Conservation (phyloP, 148 eudicot genomes). For the Spergularia marina region DNA sequence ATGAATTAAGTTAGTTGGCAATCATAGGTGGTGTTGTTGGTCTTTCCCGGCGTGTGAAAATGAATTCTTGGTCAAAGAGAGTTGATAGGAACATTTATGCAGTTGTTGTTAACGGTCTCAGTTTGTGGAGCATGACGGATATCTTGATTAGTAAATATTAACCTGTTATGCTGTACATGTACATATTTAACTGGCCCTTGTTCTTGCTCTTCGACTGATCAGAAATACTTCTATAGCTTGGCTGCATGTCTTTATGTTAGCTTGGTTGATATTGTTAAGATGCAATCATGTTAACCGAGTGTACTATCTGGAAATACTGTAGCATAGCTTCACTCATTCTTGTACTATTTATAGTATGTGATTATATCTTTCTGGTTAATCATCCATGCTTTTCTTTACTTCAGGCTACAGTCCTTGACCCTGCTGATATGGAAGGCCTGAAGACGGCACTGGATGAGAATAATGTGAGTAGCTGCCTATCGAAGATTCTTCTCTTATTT, state of each 20-base stretch:
- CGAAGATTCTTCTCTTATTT: background rate
- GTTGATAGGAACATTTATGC: background rate
- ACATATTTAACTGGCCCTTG: background rate
- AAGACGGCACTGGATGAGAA: constrained; percentile 62
- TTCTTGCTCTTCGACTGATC: background rate
- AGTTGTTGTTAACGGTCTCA: background rate
- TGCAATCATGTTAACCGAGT: background rate
- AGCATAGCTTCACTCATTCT: background rate
- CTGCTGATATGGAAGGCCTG: constrained; percentile 73
- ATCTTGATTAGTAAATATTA: background rate
- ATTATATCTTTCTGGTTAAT: background rate
- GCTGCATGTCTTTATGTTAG: background rate
- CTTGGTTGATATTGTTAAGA: background rate
- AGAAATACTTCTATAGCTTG: background rate
- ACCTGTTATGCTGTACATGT: background rate
- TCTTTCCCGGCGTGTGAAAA: background rate
- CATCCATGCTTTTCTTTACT: background rate
- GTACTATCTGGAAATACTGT: background rate
- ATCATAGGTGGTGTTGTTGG: background rate
- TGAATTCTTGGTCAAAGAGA: background rate
- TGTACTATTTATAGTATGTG: background rate
- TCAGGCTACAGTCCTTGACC: constrained; percentile 84
- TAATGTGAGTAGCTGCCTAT: constrained; percentile 40
- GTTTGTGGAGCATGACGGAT: background rate
- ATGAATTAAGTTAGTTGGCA: background rate